Evolutionary conservation across 1,284 basidiomycete species (phyloP).

Genomic region (Cutaneotrichosporon cyanovorans): DNA sequence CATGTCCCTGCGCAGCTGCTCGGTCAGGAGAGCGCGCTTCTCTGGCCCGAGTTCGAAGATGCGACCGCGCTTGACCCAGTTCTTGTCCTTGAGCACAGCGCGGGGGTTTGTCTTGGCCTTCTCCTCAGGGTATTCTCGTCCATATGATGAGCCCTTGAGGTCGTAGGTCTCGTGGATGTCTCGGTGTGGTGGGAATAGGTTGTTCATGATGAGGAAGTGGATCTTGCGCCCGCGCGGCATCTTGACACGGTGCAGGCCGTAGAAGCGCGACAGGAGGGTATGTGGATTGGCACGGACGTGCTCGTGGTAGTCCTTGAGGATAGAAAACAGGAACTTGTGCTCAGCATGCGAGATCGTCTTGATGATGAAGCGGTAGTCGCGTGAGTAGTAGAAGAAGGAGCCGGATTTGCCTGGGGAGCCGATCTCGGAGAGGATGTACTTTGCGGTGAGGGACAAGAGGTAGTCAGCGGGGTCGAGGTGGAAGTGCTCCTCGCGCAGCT

Average conservation of each 20-base stretch:
- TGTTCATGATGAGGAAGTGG: slow-evolving; percentile 99
- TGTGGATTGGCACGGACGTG: slow-evolving; percentile 89
- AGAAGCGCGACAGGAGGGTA: slow-evolving; percentile 87
- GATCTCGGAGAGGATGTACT: slow-evolving; percentile 95
- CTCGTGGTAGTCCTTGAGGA: slow-evolving; percentile 77
- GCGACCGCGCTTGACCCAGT: slow-evolving; percentile 81
- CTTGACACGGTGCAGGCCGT: slow-evolving; percentile 94
- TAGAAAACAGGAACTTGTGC: slow-evolving; percentile 83
- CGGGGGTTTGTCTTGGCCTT: slow-evolving; percentile 70
- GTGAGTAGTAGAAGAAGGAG: slow-evolving; percentile 98
- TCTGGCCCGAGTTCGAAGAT: slow-evolving; percentile 84
- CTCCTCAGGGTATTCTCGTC: slow-evolving; percentile 80
- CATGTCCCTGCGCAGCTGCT: slow-evolving; percentile 79
- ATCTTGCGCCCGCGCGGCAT: slow-evolving; percentile 89
- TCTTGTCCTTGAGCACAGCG: slow-evolving; percentile 89
- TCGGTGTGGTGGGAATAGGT: slow-evolving; percentile 93
- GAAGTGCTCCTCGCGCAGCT: slow-evolving; percentile 88
- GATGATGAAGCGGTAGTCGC: slow-evolving; percentile 99
- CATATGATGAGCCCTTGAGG: slow-evolving; percentile 88
- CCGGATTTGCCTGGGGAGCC: slow-evolving; percentile 98
- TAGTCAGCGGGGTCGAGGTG: slow-evolving; percentile 96
- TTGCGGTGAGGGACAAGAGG: slow-evolving; percentile 87
- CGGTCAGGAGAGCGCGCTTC: slow-evolving; percentile 80
- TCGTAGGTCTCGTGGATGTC: slow-evolving; percentile 98
- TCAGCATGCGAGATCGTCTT: slow-evolving; percentile 94